phyloP scores from a whole-genome alignment of 805 yeast genomes.

The Barnettozyma wickerhamii region DNA sequence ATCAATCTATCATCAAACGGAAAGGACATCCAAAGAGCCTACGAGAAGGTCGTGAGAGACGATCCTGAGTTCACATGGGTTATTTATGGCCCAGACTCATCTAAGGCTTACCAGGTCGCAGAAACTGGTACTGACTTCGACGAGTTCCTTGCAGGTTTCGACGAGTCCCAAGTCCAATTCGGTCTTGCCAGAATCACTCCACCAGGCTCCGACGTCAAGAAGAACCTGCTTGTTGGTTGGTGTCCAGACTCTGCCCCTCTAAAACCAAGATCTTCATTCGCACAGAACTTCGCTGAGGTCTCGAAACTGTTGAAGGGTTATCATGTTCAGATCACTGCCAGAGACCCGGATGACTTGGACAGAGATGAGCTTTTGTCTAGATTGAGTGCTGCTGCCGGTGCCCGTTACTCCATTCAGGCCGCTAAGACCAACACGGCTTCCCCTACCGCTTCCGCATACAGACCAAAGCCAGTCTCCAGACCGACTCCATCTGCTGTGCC shows the following conservation, averaged over 20 bases:
- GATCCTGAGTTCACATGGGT: constrained; percentile 70
- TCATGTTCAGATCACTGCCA: constrained; percentile 96
- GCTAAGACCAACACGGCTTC: constrained; percentile 29
- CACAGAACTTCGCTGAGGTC: constrained; percentile 72
- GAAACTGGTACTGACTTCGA: constrained; percentile 57
- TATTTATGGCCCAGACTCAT: constrained; percentile 69
- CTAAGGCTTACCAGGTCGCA: constrained; percentile 38
- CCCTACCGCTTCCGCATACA: constrained; percentile 24
- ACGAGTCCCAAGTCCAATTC: constrained; percentile 84
- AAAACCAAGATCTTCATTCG: constrained; percentile 70
- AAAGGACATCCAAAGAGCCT: constrained; percentile 66
- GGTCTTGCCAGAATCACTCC: constrained; percentile 87
- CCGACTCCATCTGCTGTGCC: constrained; percentile 22
- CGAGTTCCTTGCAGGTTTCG: constrained; percentile 78
- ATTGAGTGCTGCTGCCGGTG: constrained; percentile 91
- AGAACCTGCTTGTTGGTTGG: constrained; percentile 87
- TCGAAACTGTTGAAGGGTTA: constrained; percentile 71
- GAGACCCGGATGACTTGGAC: constrained; percentile 86
- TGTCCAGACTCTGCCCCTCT: constrained; percentile 94
- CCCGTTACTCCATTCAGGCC: constrained; percentile 75
- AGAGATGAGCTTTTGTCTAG: constrained; percentile 69
- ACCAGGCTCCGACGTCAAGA: constrained; percentile 87
- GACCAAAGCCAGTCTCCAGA: constrained; percentile 22
- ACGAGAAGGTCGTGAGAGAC: constrained; percentile 76
- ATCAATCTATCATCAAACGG: constrained; percentile 64